phyloP scores from a whole-genome alignment of 1,284 basidiomycete species.

The Pyrrhoderma noxium region DNA sequence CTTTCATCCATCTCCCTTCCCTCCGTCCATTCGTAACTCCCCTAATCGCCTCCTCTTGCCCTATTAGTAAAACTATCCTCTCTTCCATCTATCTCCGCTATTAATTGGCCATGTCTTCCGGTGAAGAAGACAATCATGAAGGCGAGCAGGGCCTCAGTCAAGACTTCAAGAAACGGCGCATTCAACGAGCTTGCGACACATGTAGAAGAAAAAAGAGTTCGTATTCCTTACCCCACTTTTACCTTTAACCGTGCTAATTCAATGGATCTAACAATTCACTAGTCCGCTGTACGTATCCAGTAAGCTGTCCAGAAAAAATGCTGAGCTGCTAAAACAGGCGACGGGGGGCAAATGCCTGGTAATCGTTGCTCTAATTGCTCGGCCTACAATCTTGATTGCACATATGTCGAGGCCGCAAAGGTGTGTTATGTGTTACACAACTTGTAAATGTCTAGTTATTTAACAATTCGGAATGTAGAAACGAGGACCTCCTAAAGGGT shows the following conservation, averaged over 20 bases:
- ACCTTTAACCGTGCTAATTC: neutral
- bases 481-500: conserved; percentile 83
- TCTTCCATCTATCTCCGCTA: too few relatives aligned
- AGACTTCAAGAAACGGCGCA: conserved; percentile 53
- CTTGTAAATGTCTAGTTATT: neutral
- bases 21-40: too few relatives aligned
- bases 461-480: conserved; percentile 39
- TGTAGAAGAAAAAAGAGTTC: conserved; percentile 71
- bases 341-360: conserved; percentile 56
- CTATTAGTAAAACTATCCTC: neutral
- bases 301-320: neutral
- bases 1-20: too few relatives aligned
- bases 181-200: conserved; percentile 70
- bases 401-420: conserved; percentile 69
- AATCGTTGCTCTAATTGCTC: conserved; percentile 75
- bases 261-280: conserved; percentile 16
- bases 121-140: conserved; percentile 39
- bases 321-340: conserved; percentile 32
- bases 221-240: conserved; percentile 21
- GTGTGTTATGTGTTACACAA: conserved; percentile 30
- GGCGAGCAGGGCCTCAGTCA: conserved; percentile 23
- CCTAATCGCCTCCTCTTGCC: neutral
- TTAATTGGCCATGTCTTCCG: conserved; percentile 44
- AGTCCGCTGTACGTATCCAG: conserved; percentile 35
- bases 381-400: conserved; percentile 67